A percentile compares a stretch with the other conserved stretches of the same genome.
These are phyloP conservation scores for Priceomyces castillae DNA, from an alignment of 805 yeast genomes.

Conservation along the genomic window DNA sequence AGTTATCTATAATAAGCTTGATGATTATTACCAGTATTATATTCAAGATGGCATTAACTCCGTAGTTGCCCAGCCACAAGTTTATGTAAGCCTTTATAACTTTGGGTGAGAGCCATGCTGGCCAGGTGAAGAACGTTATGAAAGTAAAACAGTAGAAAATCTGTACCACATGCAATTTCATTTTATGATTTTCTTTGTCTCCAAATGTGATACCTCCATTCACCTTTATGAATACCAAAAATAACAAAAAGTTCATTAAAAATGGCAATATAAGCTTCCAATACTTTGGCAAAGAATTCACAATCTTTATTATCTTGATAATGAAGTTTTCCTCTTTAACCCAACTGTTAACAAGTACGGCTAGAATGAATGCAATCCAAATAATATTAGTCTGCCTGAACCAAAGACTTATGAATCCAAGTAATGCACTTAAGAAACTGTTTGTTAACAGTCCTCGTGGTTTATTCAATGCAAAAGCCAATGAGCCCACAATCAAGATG, in stretches of 20 bases:
- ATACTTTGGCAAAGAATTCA: slow-evolving; percentile 14
- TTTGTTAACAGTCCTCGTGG: slow-evolving; percentile 20
- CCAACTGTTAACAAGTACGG: slow-evolving; percentile 50
- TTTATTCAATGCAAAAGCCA: slow-evolving; percentile 42
- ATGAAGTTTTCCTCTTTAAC: slow-evolving; percentile 18
- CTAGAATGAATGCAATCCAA: slow-evolving; percentile 70
- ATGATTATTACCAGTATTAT: slow-evolving; percentile 27
- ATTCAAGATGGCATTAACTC: slow-evolving; percentile 17
- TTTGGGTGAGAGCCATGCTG: slow-evolving; percentile 60
- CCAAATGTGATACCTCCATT: slow-evolving; percentile 91
- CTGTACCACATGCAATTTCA: slow-evolving; percentile 74
- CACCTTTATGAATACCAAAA: slow-evolving; percentile 53
- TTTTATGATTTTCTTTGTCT: slow-evolving; percentile 80
- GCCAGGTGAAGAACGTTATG: slow-evolving; percentile 62
- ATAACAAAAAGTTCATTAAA: slow-evolving; percentile 48
- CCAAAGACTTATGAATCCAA: slow-evolving; percentile 62
- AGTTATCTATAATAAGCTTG: slow-evolving; percentile 48
- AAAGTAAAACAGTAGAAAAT: slow-evolving; percentile 74
- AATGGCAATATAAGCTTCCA: slow-evolving; percentile 47
- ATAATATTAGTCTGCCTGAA: slow-evolving; percentile 91
- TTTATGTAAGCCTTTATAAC: slow-evolving; percentile 40
- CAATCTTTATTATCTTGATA: slow-evolving; percentile 11
- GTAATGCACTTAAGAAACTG: slow-evolving; percentile 43
- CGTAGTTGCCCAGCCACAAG: slow-evolving; percentile 24
- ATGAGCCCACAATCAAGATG: slow-evolving; percentile 56